Conservation (phyloP, 192 early-diverging fungal genomes). For the Spizellomyces punctatus region DNA sequence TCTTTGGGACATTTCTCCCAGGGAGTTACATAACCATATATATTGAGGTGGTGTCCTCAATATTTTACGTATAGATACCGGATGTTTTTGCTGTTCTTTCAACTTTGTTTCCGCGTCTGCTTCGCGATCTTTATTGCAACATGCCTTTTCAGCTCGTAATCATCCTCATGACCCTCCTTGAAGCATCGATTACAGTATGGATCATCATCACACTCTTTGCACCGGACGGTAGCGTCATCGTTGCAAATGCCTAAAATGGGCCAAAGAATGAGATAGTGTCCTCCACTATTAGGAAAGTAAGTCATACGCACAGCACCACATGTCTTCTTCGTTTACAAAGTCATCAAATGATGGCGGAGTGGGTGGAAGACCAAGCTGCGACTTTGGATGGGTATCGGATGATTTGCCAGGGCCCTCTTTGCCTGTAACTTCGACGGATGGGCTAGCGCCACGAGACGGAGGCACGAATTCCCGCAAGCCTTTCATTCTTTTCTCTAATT, state of each 20-base stretch:
- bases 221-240: constrained; percentile 61
- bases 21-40: no score
- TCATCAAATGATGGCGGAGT: constrained; percentile 13
- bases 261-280: not conserved
- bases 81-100: no score
- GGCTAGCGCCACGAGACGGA: not conserved
- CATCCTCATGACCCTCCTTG: constrained; percentile 51
- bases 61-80: no score
- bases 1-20: no score
- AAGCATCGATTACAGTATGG: constrained; percentile 60
- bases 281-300: not conserved
- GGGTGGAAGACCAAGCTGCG: constrained; percentile 18
- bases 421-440: not conserved
- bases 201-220: constrained; percentile 64
- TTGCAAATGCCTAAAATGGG: constrained; percentile 56
- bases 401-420: constrained; percentile 1
- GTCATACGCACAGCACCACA: constrained; percentile 27
- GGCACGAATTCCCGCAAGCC: constrained; percentile 24
- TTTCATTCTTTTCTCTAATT: constrained; percentile 24
- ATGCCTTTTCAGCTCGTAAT: constrained; percentile 39
- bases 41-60: no score
- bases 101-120: not conserved
- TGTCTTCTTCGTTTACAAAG: constrained; percentile 6
- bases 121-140: constrained; percentile 23
- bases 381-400: not conserved